phyloP scores from a whole-genome alignment of 768 basidiomycete species.

The Mycena indigotica region DNA sequence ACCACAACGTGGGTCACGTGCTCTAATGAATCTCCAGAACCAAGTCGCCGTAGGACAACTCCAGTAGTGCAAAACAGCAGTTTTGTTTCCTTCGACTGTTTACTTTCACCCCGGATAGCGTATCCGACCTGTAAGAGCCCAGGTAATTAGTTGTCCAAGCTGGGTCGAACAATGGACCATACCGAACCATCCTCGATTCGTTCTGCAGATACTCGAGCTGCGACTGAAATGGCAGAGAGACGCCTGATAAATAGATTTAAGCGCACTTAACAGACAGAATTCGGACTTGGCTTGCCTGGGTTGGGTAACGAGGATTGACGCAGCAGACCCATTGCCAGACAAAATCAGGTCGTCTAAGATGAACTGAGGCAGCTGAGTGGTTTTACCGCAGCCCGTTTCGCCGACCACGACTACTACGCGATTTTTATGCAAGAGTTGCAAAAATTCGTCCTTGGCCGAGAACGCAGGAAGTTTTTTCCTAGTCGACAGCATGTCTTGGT shows the following conservation, averaged over 20 bases:
- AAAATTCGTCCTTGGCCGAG: slow-evolving; percentile 61
- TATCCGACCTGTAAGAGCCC: slow-evolving; percentile 53
- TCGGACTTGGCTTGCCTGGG: slow-evolving; percentile 41
- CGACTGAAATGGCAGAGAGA: slow-evolving; percentile 80
- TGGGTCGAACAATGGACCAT: neutral
- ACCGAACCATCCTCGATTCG: slow-evolving; percentile 74
- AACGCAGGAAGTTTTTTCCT: slow-evolving; percentile 79
- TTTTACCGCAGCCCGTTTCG: slow-evolving; percentile 93
- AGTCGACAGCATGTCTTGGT: slow-evolving; percentile 53
- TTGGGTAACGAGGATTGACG: slow-evolving; percentile 85
- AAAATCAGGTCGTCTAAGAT: slow-evolving; percentile 82
- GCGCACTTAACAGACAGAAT: neutral
- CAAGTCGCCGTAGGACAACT: slow-evolving; percentile 80
- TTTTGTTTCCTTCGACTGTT: slow-evolving; percentile 64
- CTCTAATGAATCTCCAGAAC: slow-evolving; percentile 69
- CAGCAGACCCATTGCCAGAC: slow-evolving; percentile 58
- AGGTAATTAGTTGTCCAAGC: neutral
- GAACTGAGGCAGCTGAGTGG: slow-evolving; percentile 91
- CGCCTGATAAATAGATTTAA: slow-evolving; percentile 6
- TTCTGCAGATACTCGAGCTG: slow-evolving; percentile 84
- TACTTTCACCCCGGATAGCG: slow-evolving; percentile 85
- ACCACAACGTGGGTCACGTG: slow-evolving; percentile 84
- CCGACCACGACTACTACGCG: slow-evolving; percentile 85
- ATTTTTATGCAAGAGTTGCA: slow-evolving; percentile 55
- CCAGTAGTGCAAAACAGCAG: slow-evolving; percentile 93